A percentile compares a stretch with the other conserved stretches of the same genome.
Conservation (phyloP, 2,329 filamentous ascomycete species). For the Endothia cerciana region DNA sequence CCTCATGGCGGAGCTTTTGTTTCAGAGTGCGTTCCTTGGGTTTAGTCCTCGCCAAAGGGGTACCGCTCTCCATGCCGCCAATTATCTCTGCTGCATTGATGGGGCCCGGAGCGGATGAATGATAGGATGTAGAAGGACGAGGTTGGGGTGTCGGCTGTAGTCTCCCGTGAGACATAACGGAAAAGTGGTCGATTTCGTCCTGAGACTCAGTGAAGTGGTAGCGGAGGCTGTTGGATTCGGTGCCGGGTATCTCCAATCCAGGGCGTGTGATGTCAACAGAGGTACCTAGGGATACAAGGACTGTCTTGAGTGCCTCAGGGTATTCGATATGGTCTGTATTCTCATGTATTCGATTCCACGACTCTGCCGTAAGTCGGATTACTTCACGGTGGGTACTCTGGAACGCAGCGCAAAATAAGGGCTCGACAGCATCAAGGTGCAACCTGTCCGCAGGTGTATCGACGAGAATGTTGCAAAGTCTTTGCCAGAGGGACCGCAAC, state of each 20-base stretch:
- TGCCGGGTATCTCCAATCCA: constrained; percentile 45
- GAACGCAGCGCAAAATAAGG: constrained; percentile 59
- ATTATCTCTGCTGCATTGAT: constrained; percentile 38
- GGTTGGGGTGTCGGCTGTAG: constrained; percentile 32
- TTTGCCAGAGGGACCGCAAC: constrained; percentile 56
- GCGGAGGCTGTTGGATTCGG: constrained; percentile 45
- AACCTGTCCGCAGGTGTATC: constrained; percentile 43
- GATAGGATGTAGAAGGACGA: constrained; percentile 32
- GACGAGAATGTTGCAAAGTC: constrained; percentile 47
- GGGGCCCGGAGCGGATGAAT: constrained; percentile 40
- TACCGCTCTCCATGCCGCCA: constrained; percentile 28
- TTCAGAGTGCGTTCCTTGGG: constrained; percentile 42
- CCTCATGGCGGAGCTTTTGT: constrained; percentile 70
- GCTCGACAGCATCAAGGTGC: constrained; percentile 58
- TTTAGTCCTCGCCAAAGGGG: constrained; percentile 36
- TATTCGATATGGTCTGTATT: constrained; percentile 63
- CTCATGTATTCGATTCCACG: constrained; percentile 75
- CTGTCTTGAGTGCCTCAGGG: constrained; percentile 64
- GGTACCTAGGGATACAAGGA: constrained; percentile 63
- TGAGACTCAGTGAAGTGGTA: constrained; percentile 53
- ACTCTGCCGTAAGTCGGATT: constrained; percentile 53
- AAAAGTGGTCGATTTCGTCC: constrained; percentile 45
- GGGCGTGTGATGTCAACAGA: constrained; percentile 53
- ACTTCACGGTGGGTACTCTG: constrained; percentile 59
- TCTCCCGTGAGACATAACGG: constrained; percentile 36